Conservation (phyloP, 805 yeast species). For the Candida fluviatilis region DNA sequence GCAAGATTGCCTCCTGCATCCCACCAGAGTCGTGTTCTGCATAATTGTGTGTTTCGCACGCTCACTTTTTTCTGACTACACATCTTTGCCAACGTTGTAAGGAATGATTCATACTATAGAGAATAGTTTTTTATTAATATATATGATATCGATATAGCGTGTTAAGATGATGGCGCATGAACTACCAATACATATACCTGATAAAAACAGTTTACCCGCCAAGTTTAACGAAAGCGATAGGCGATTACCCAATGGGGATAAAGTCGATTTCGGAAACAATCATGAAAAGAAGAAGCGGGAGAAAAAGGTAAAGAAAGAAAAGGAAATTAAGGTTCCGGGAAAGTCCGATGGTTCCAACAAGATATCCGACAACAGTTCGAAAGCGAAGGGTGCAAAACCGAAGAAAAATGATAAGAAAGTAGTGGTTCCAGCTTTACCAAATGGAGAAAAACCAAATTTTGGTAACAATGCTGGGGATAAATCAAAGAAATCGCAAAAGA, state of each 20-base stretch:
- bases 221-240: conserved; percentile 13
- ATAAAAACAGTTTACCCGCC: conserved; percentile 3
- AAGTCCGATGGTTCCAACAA: background rate
- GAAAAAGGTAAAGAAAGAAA: background rate
- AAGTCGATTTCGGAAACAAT: conserved; percentile 26
- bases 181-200: conserved; percentile 23
- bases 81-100: background rate
- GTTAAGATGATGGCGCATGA: conserved; percentile 31
- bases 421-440: conserved; percentile 18
- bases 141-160: conserved; percentile 4
- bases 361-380: conserved; percentile 8
- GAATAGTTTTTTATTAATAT: background rate
- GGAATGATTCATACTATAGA: background rate
- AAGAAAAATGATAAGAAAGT: conserved; percentile 7
- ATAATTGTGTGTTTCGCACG: background rate
- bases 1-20: too few species aligned
- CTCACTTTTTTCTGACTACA: background rate
- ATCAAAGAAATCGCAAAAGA: conserved; percentile 7
- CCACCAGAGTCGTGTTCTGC: too few species aligned
- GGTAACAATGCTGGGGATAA: conserved; percentile 11
- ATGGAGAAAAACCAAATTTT: conserved; percentile 28
- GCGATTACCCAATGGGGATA: conserved; percentile 25
- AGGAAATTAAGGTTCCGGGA: too few species aligned
- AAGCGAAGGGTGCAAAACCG: conserved; percentile 2
- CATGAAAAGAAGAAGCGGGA: conserved; percentile 5